Evolutionary conservation across 495 filamentous ascomycete species (phyloP).

Genomic region (Neurospora tetrasperma): DNA sequence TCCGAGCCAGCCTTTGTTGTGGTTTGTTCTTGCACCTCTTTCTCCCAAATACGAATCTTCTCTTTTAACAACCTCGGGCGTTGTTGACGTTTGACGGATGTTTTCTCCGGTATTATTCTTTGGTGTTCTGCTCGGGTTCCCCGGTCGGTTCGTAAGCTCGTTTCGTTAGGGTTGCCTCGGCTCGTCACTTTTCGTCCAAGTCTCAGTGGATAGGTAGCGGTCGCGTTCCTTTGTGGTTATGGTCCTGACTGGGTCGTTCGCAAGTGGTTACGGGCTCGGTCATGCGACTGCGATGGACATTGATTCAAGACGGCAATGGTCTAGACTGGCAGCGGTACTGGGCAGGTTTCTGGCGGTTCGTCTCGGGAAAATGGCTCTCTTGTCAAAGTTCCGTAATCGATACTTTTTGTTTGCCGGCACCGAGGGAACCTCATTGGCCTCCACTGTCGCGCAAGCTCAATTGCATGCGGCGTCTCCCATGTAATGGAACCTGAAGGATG

Average conservation of each 20-base stretch:
- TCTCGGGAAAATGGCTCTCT: neutral
- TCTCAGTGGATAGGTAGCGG: neutral
- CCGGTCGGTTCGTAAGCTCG: neutral
- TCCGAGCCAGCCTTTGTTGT: conserved; percentile 14
- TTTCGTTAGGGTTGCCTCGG: neutral
- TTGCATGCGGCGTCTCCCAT: neutral
- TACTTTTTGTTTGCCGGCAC: conserved; percentile 3
- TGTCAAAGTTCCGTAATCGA: neutral
- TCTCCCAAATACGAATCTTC: neutral
- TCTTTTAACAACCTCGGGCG: neutral
- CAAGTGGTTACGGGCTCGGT: neutral
- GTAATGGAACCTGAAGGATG: neutral
- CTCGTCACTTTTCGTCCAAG: neutral
- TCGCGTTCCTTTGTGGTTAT: neutral
- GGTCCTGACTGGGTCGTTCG: neutral
- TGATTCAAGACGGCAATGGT: neutral
- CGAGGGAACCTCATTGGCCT: conserved; percentile 14
- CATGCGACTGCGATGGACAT: neutral
- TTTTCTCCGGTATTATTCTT: neutral
- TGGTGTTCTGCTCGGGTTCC: conserved; percentile 5
- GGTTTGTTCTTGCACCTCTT: neutral
- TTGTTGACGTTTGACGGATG: neutral
- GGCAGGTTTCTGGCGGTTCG: neutral
- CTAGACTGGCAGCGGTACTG: neutral
- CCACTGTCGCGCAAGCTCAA: conserved; percentile 4